phyloP scores from a whole-genome alignment of 768 basidiomycete species.

The Suillus subaureus region DNA sequence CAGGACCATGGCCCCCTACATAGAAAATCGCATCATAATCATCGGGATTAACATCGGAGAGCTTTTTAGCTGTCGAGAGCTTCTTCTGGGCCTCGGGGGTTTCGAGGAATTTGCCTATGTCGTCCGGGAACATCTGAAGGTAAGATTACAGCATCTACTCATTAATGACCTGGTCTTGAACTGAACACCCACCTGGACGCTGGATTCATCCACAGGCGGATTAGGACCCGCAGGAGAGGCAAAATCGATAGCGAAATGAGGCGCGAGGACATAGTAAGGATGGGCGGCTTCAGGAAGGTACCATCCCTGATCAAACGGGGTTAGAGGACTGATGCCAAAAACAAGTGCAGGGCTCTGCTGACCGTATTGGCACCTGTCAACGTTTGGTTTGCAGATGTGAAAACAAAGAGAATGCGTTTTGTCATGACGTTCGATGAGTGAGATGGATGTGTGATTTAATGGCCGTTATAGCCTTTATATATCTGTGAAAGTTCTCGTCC shows the following conservation, averaged over 20 bases:
- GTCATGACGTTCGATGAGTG: slow-evolving; percentile 8
- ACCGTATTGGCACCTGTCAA: slow-evolving; percentile 55
- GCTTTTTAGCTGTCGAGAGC: slow-evolving; percentile 57
- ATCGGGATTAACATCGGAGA: slow-evolving; percentile 55
- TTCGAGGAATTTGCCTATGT: slow-evolving; percentile 65
- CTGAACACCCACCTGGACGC: slow-evolving; percentile 45
- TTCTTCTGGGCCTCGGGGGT: slow-evolving; percentile 51
- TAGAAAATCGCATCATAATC: slow-evolving; percentile 80
- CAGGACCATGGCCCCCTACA: slow-evolving; percentile 79
- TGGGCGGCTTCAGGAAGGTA: slow-evolving; percentile 79
- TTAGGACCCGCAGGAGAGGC: slow-evolving; percentile 66
- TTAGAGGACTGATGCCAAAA: slow-evolving; percentile 3
- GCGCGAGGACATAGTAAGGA: slow-evolving; percentile 60
- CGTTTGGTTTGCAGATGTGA: slow-evolving; percentile 65
- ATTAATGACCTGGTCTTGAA: not conserved
- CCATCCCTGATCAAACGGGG: slow-evolving; percentile 56
- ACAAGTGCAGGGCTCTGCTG: slow-evolving; percentile 19
- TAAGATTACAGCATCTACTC: not conserved
- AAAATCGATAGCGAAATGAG: slow-evolving; percentile 56
- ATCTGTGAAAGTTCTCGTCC: not conserved
- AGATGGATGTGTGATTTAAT: slow-evolving; percentile 6
- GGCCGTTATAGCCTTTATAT: not conserved
- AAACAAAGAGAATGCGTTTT: slow-evolving; percentile 62
- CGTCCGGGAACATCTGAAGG: slow-evolving; percentile 54
- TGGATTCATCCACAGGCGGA: slow-evolving; percentile 65